Evolutionary conservation across 2,329 filamentous ascomycete species (phyloP).

Genomic region (Aspergillus versicolor): DNA sequence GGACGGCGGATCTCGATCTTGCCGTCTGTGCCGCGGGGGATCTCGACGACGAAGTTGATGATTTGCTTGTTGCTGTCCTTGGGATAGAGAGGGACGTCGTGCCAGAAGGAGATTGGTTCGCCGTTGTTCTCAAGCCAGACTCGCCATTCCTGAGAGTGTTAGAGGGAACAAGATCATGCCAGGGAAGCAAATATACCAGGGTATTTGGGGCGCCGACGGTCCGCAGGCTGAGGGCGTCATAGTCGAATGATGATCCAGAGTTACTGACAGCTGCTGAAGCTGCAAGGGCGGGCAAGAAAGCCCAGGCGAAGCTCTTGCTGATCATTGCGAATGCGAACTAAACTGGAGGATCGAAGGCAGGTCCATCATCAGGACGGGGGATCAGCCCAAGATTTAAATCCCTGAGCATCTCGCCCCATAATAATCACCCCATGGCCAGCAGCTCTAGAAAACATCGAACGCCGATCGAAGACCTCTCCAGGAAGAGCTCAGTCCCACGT

Average conservation of each 20-base stretch:
- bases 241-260: neutral
- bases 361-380: no score
- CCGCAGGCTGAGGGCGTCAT: neutral
- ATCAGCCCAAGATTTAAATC: no score
- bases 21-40: neutral
- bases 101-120: conserved; percentile 5
- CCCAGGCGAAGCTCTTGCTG: neutral
- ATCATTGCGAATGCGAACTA: neutral
- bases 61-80: neutral
- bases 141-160: neutral
- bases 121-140: conserved; percentile 1
- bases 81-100: conserved; percentile 2
- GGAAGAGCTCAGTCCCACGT: no score
- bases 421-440: no score
- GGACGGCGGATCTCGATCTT: conserved; percentile 1
- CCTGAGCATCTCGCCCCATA: no score
- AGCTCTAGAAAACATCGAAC: no score
- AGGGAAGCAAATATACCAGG: neutral
- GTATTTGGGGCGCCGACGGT: neutral
- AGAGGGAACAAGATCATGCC: neutral
- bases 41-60: conserved; percentile 7
- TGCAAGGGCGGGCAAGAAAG: neutral
- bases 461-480: no score
- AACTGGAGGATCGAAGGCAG: no score
- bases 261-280: neutral